Conservation (phyloP, 1,139 yeast species). For the Diutina sp. region DNA sequence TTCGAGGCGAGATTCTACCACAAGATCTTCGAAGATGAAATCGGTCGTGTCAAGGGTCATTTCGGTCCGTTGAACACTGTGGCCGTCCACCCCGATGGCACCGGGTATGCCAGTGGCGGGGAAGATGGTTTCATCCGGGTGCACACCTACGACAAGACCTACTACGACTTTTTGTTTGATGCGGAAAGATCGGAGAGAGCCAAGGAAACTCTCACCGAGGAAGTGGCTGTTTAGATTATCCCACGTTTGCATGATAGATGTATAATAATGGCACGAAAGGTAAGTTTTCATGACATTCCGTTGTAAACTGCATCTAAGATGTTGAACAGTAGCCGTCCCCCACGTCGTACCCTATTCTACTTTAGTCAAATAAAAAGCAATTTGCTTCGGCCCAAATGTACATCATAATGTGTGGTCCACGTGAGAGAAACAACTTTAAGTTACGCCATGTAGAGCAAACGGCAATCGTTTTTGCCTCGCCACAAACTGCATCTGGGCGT, state of each 20-base stretch:
- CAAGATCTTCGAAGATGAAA: conserved; percentile 87
- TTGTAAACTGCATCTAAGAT: background rate
- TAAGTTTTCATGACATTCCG: background rate
- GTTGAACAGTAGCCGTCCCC: no score
- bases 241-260: background rate
- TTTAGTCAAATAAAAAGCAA: background rate
- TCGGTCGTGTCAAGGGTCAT: conserved; percentile 96
- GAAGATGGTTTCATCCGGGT: conserved; percentile 97
- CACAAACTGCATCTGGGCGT: background rate
- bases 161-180: conserved; percentile 86
- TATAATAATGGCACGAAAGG: background rate
- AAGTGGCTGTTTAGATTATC: background rate
- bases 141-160: conserved; percentile 84
- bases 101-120: conserved; percentile 90
- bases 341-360: no score
- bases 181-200: conserved; percentile 61
- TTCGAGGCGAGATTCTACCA: conserved; percentile 96
- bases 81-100: conserved; percentile 91
- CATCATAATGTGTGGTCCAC: background rate
- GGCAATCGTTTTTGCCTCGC: background rate
- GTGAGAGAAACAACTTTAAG: background rate
- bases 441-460: background rate
- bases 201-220: conserved; percentile 9
- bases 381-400: no score
- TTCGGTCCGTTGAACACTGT: conserved; percentile 95